Evolutionary conservation across 2,329 filamentous ascomycete genomes (phyloP).

Genomic region (Ampelomyces quisqualis): DNA sequence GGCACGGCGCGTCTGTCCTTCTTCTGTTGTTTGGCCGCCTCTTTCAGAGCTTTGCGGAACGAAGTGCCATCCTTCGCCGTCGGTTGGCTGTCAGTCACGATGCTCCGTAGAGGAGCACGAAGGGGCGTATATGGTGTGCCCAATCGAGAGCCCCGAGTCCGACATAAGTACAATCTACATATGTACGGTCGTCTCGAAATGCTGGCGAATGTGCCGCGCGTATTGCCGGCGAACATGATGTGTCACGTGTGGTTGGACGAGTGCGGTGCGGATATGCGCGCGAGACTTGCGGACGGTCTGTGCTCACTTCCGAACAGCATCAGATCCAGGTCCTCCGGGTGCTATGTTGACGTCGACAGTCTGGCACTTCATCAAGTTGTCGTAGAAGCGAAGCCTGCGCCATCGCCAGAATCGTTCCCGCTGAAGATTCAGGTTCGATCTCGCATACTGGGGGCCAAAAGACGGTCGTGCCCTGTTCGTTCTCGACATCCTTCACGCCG

Average conservation of each 20-base stretch:
- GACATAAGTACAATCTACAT: conserved; percentile 32
- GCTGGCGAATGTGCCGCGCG: conserved; percentile 21
- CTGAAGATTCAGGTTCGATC: no score
- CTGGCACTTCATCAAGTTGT: conserved; percentile 1
- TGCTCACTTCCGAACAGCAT: conserved; percentile 28
- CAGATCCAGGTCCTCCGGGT: neutral
- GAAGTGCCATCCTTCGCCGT: conserved; percentile 30
- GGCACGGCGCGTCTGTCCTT: conserved; percentile 17
- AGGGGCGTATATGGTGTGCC: neutral
- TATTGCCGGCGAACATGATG: conserved; percentile 33
- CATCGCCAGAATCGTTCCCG: conserved; percentile 6
- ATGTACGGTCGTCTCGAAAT: conserved; percentile 30
- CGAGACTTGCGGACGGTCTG: conserved; percentile 26
- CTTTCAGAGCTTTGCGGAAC: conserved; percentile 43
- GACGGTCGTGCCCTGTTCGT: no score
- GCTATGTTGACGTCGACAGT: conserved; percentile 4
- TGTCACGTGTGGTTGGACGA: conserved; percentile 28
- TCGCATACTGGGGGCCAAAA: no score
- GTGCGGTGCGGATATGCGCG: conserved; percentile 13
- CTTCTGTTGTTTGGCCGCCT: conserved; percentile 40
- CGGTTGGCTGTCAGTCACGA: conserved; percentile 28
- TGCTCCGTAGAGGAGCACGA: conserved; percentile 15
- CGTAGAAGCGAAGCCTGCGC: neutral
- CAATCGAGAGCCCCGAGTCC: conserved; percentile 22
- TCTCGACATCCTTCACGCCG: neutral